Evolutionary conservation across 2,329 filamentous ascomycete genomes (phyloP).

Genomic region (Alternaria sp.): DNA sequence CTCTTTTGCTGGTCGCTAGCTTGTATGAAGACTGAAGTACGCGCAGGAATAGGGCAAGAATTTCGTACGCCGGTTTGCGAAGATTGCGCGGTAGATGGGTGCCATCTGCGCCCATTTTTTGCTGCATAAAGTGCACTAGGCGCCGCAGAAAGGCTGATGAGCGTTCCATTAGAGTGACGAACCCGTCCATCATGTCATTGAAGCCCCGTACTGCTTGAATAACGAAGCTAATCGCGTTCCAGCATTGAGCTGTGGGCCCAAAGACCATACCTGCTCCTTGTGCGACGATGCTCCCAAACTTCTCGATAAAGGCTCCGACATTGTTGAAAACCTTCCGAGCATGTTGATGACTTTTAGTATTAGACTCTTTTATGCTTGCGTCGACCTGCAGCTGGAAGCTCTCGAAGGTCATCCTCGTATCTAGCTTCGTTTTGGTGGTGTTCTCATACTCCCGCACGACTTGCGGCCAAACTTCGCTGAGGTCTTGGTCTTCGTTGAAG

Average conservation of each 20-base stretch:
- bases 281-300: slow-evolving; percentile 11
- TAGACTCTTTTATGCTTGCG: neutral
- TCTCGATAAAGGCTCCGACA: neutral
- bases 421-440: slow-evolving; percentile 20
- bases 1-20: slow-evolving; percentile 22
- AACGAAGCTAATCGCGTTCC: slow-evolving; percentile 28
- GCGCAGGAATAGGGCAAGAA: slow-evolving; percentile 15
- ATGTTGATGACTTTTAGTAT: neutral
- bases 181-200: slow-evolving; percentile 19
- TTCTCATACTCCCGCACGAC: slow-evolving; percentile 21
- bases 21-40: slow-evolving; percentile 20
- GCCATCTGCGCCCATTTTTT: neutral
- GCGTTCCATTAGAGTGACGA: slow-evolving; percentile 28
- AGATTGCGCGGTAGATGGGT: slow-evolving; percentile 3
- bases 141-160: slow-evolving; percentile 20
- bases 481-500: slow-evolving; percentile 17
- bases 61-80: slow-evolving; percentile 11
- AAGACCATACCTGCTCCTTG: slow-evolving; percentile 17
- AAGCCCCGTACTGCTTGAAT: slow-evolving; percentile 12
- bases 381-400: slow-evolving; percentile 3
- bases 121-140: neutral
- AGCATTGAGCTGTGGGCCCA: slow-evolving; percentile 22
- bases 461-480: slow-evolving; percentile 21
- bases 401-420: slow-evolving; percentile 8
- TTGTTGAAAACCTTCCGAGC: neutral